These are phyloP conservation scores for Cunninghamia lanceolata DNA, from an alignment of 75 land plant species.

Conservation along the genomic window DNA sequence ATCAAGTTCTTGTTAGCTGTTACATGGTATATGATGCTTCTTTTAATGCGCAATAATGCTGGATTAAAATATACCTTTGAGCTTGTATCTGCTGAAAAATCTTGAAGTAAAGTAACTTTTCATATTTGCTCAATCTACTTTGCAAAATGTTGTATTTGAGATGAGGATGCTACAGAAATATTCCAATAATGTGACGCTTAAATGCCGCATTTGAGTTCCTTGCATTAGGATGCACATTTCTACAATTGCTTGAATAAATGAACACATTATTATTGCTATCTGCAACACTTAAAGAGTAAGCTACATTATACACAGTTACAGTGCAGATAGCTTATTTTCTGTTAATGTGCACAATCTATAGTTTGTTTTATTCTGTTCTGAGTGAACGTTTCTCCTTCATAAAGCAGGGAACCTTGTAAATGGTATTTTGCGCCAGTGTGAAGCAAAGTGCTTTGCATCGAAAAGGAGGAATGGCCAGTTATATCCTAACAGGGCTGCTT, in stretches of 20 bases:
- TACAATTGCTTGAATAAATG: not conserved
- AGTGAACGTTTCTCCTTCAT: not conserved
- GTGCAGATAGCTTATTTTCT: not conserved
- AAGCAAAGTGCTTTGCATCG: not conserved
- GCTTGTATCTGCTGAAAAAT: not conserved
- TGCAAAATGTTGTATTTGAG: not conserved
- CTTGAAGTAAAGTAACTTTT: not conserved
- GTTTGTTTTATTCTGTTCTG: not conserved
- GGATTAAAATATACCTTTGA: not conserved
- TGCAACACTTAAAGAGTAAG: not conserved
- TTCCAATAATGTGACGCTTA: not conserved
- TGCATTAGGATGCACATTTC: not conserved
- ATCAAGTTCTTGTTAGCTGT: not conserved
- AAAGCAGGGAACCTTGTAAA: not conserved
- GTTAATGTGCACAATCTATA: not conserved
- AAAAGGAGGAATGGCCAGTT: conserved; percentile 6
- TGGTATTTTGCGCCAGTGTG: not conserved
- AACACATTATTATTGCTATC: not conserved
- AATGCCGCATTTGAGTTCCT: not conserved
- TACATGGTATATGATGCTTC: not conserved
- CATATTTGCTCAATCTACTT: not conserved
- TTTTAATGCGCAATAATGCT: not conserved
- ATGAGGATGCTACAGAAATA: not conserved
- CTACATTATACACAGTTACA: not conserved
- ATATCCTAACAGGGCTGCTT: not conserved